A percentile compares a stretch with the other conserved stretches of the same genome.
Conservation (phyloP, 208 protist genomes). For the Trypanosoma caninum region DNA sequence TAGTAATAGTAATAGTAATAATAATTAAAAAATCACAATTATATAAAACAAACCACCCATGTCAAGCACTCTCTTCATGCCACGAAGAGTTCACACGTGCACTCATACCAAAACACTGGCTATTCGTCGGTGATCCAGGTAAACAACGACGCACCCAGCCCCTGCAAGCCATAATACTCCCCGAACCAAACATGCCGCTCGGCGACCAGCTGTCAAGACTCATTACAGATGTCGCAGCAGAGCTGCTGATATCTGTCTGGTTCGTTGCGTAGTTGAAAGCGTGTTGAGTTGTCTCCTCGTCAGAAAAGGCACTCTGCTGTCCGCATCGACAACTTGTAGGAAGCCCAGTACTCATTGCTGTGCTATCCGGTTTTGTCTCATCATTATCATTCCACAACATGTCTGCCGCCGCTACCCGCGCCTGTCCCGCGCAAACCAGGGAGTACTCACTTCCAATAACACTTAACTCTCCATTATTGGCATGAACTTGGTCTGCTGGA, state of each 20-base stretch:
- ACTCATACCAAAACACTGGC: background rate
- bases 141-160: conserved; percentile 22
- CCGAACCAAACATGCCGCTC: background rate
- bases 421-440: background rate
- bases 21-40: no score
- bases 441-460: conserved; percentile 4
- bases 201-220: conserved; percentile 22
- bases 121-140: background rate
- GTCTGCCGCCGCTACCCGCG: background rate
- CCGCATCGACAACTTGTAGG: conserved; percentile 22
- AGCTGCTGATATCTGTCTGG: conserved; percentile 23
- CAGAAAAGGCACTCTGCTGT: conserved; percentile 14
- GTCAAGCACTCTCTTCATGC: background rate
- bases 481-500: background rate
- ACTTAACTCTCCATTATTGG: conserved; percentile 9
- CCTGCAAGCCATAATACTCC: conserved; percentile 16
- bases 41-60: no score
- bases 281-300: conserved; percentile 16
- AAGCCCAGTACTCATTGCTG: conserved; percentile 14
- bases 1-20: no score
- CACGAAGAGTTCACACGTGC: background rate
- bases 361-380: conserved; percentile 5
- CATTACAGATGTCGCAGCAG: conserved; percentile 17
- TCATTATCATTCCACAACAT: conserved; percentile 8
- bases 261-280: conserved; percentile 18